These are phyloP conservation scores for Adiantum capillusveneris DNA, from an alignment of 75 land plant genomes.

Conservation along the genomic window DNA sequence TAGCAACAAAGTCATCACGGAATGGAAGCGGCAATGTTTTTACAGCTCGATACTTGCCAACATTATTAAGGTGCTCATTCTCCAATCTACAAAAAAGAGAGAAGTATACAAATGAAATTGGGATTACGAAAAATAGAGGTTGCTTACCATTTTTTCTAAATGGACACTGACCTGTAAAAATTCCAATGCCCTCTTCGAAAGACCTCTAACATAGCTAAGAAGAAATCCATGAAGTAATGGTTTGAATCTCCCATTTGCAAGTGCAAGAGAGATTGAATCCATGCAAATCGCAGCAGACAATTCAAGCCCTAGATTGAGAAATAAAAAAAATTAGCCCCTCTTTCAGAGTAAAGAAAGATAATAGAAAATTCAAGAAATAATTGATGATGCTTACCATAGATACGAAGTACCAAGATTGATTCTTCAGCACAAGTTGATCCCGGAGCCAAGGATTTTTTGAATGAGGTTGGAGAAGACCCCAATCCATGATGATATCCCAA, in stretches of 20 bases:
- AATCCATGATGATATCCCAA: slow-evolving; percentile 58
- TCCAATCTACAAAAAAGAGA: too few relatives aligned
- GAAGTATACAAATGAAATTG: too few relatives aligned
- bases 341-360: too few relatives aligned
- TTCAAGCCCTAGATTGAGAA: slow-evolving; percentile 31
- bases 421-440: slow-evolving; percentile 40
- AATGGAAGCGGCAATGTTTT: too few relatives aligned
- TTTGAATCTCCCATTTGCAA: slow-evolving; percentile 16
- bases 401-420: slow-evolving; percentile 32
- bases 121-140: too few relatives aligned
- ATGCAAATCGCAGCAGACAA: slow-evolving; percentile 40
- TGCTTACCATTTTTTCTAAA: too few relatives aligned
- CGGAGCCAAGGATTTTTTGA: slow-evolving; percentile 52
- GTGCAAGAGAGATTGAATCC: slow-evolving; percentile 37
- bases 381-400: not conserved
- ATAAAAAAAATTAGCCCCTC: too few relatives aligned
- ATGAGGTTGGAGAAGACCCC: slow-evolving; percentile 52
- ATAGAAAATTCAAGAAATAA: too few relatives aligned
- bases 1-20: too few relatives aligned
- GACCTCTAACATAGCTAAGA: slow-evolving; percentile 23
- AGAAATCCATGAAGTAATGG: slow-evolving; percentile 9
- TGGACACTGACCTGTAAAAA: slow-evolving; percentile 57
- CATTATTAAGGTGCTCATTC: too few relatives aligned
- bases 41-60: too few relatives aligned
- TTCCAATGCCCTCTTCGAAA: slow-evolving; percentile 49